Percentiles rank a stretch among this genome's conserved stretches.
Conservation (phyloP, 2,329 filamentous ascomycete species). For the Hirsutella minnesotensis region DNA sequence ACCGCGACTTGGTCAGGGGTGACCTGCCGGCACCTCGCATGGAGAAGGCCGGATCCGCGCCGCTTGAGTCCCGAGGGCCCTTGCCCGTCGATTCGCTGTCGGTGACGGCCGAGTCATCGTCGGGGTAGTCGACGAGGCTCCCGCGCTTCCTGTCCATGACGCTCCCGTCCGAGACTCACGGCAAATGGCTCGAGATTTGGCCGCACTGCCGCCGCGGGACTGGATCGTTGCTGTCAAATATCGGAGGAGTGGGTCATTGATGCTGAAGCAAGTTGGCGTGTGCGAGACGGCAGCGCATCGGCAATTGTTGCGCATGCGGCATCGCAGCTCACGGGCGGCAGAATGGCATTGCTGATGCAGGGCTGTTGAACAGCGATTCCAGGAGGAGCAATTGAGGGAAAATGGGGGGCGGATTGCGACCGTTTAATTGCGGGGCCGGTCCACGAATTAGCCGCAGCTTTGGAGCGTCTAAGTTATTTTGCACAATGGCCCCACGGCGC, state of each 20-base stretch:
- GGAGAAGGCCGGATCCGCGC: constrained; percentile 4
- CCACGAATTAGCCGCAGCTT: not conserved
- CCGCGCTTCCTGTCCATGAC: not conserved
- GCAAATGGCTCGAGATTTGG: not conserved
- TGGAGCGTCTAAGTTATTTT: not conserved
- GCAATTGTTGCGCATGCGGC: too few species aligned
- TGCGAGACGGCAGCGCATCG: too few species aligned
- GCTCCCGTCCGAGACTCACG: too few species aligned
- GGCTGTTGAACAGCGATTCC: too few species aligned
- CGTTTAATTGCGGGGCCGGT: not conserved
- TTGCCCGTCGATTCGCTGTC: constrained; percentile 9
- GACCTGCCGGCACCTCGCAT: constrained; percentile 15
- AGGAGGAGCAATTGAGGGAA: too few species aligned
- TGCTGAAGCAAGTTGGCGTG: too few species aligned
- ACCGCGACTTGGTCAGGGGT: constrained; percentile 43
- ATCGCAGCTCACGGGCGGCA: too few species aligned
- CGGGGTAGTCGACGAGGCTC: constrained; percentile 3
- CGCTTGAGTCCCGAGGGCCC: not conserved
- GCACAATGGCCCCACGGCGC: not conserved
- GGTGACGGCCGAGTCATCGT: constrained; percentile 21
- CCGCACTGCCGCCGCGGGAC: too few species aligned
- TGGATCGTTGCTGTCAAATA: too few species aligned
- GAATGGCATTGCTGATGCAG: too few species aligned
- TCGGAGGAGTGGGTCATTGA: too few species aligned
- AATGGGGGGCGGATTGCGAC: not conserved